Evolutionary conservation across 2,329 filamentous ascomycete species (phyloP), one percentile per base, ranked within the genome.

Genomic region (Botrytis sinoallii): DNA sequence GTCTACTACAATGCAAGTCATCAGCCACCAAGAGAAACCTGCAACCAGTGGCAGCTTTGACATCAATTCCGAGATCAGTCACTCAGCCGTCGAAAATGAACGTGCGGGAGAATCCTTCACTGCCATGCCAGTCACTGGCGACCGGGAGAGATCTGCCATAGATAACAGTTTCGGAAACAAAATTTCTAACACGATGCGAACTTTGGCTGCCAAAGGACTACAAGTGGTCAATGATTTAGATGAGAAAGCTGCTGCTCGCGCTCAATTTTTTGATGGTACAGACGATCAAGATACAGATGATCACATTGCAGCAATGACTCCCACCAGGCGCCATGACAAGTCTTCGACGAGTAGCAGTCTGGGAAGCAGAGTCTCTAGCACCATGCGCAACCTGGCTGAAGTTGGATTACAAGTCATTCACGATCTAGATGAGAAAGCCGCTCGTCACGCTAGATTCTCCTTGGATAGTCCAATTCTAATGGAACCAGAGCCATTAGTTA

Each of bases 381-480:
- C 81, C 70, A 81, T 85, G 75, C 81, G 84, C 76, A 83, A 82
- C 69, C 83, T 84, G 78, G 79, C 84, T 75, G 82, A 81, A 61
- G 77, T 85, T 74, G 83, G 83, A 55, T 79, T 85, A 74, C 79
- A 80, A 68, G 81, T 81, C 69, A 82, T 72, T 25, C 40, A 60
- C 9, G 52, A 73, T 63, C 20, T 69, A 75, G 66, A 68, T 52
- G 16, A 63, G 60, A 48, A 76, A 70, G 29, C 70, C 67, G 38
- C 72, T 69, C 59, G 73, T 38, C 38, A 59, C 20, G 38, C 64
- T 38, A 66, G 79, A 48, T 81, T 81, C 65, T 77, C 77, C 32
- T 66, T 81, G 20, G 77, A 77, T 63, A 46, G 60, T 7, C 74
- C 77, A 38, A 40, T n/a, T 25, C 59, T 73, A 67, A 68, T 75